Evolutionary conservation across 768 basidiomycete species (phyloP), one percentile per base, ranked within the genome.

Genomic region (Piloderma croceum): DNA sequence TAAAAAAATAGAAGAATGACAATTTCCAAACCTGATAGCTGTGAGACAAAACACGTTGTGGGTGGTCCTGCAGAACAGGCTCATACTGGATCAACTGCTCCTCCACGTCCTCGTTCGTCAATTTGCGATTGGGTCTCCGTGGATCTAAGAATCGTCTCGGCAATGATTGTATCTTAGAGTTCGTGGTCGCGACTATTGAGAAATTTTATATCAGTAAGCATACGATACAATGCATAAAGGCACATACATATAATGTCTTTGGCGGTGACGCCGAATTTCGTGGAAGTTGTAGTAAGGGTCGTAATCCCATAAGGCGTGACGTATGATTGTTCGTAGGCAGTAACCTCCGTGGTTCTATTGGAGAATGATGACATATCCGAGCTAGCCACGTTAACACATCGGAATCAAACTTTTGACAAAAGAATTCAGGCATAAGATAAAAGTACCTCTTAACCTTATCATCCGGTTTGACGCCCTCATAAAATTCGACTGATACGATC

Each of bases 31-130:
- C 71, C 52, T 74, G 62, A 45, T 74, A 75, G 32, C 62, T 55
- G 35, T 77, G 74, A 15, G 76, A 77, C 17, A 78, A 46, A 5
- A 73, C 68, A 11, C 68, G 60, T 35, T 63, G 61, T n/a, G 74
- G 72, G 44, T 97, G 90, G 41, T 85, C 73, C 0, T 77, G 76
- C 3, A 96, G 45, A 1, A 91, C 52, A 0, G 90, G 77, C 4
- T 96, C 91, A 57, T 94, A 97, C 31, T 84, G 77, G 24, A 90
- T 62, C 3, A 98, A 73, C 64, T 79, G 77, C 58, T 96, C 94
- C 50, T 96, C 93, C 49, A 74, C 69, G 49, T 98, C 90, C 48
- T 79, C 73, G 2, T 70, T 65, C 2, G 88, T 87, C 0, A 80
- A 76, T 58, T 90, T 90, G 6, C 74, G 64, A n/a, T 64, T 73